These are phyloP conservation scores for Cutaneotrichosporon dermatis DNA, from an alignment of 1,284 basidiomycete species.

Conservation along the genomic window DNA sequence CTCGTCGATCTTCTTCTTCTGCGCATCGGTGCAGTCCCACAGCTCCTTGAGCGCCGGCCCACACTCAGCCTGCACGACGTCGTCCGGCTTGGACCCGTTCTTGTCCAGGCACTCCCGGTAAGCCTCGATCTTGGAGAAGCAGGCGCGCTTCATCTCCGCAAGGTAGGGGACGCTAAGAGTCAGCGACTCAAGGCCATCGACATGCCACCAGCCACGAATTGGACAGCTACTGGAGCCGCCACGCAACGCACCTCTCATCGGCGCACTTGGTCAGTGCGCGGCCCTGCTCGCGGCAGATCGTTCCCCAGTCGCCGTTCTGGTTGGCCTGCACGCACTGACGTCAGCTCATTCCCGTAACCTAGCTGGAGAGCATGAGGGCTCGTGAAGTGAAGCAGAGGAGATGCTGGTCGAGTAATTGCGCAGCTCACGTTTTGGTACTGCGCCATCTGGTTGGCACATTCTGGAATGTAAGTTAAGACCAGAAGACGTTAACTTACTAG, in stretches of 20 bases:
- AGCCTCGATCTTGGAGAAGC: conserved; percentile 30
- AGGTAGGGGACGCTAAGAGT: conserved; percentile 41
- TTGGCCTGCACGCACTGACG: conserved; percentile 42
- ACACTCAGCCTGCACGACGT: conserved; percentile 33
- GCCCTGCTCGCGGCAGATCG: conserved; percentile 37
- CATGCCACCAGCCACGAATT: too few species aligned
- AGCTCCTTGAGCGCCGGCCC: conserved; percentile 33
- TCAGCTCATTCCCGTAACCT: neutral
- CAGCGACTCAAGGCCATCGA: neutral
- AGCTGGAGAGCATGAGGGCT: too few species aligned
- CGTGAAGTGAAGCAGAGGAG: too few species aligned
- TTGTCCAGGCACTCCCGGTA: conserved; percentile 41
- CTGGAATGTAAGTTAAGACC: conserved; percentile 19
- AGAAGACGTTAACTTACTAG: conserved; percentile 29
- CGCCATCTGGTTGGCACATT: conserved; percentile 46
- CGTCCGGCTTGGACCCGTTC: conserved; percentile 29
- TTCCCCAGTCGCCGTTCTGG: conserved; percentile 40
- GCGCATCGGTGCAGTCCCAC: conserved; percentile 43
- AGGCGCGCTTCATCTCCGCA: conserved; percentile 37
- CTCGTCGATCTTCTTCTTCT: conserved; percentile 9
- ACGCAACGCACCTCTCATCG: conserved; percentile 32
- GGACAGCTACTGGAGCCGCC: too few species aligned
- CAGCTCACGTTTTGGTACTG: conserved; percentile 41
- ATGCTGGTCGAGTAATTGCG: too few species aligned
- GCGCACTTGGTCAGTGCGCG: conserved; percentile 41